Conservation (phyloP, 305 asterid species). For the Fraxinus dipetala region DNA sequence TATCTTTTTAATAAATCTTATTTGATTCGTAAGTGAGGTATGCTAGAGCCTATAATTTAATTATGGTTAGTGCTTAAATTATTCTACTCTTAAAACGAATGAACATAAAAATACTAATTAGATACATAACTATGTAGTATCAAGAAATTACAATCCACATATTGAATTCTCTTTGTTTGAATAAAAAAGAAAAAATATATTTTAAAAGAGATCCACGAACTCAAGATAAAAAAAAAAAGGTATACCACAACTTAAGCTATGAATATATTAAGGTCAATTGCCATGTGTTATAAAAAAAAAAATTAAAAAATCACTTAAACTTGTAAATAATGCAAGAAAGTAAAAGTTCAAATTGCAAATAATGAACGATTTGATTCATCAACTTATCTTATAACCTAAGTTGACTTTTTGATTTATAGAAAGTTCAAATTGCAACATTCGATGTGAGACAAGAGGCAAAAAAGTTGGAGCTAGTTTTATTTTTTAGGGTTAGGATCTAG, state of each 20-base stretch:
- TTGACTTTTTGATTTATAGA: no score
- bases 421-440: neutral
- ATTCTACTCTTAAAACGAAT: neutral
- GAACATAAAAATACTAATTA: neutral
- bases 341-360: no score
- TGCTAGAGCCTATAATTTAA: neutral
- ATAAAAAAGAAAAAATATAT: no score
- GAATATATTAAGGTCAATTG: neutral
- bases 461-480: neutral
- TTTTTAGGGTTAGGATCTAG: neutral
- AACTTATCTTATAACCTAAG: neutral
- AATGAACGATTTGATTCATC: neutral
- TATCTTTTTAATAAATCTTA: no score
- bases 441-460: neutral
- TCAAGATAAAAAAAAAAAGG: no score
- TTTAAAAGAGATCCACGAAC: neutral
- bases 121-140: neutral
- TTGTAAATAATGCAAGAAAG: no score
- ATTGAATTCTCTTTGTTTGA: neutral
- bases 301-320: neutral
- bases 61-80: neutral
- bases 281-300: no score
- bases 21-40: neutral
- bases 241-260: neutral
- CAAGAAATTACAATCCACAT: neutral